A percentile compares a stretch with the other conserved stretches of the same genome.
phyloP scores from a whole-genome alignment of 768 basidiomycete species.

The Termitomyces sp. region DNA sequence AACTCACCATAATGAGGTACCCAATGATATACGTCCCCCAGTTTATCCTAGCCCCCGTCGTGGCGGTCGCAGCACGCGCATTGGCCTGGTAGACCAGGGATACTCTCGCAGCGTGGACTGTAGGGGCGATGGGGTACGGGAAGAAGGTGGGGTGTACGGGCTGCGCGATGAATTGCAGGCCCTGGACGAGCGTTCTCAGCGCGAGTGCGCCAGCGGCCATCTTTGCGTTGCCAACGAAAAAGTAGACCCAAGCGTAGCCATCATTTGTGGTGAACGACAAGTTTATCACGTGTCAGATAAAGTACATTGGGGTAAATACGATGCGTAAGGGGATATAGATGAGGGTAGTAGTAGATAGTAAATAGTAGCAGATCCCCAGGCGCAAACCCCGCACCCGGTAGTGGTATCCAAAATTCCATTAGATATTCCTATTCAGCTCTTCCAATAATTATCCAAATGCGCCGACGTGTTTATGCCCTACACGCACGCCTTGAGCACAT shows the following conservation, averaged over 20 bases:
- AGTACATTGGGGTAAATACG: neutral
- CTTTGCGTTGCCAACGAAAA: too few species aligned
- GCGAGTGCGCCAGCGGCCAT: neutral
- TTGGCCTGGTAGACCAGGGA: slow-evolving; percentile 42
- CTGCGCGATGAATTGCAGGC: slow-evolving; percentile 8
- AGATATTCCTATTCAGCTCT: slow-evolving; percentile 20
- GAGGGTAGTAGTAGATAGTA: too few species aligned
- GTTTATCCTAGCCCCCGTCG: slow-evolving; percentile 23
- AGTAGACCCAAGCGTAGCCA: too few species aligned
- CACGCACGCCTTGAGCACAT: too few species aligned
- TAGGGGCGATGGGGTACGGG: slow-evolving; percentile 36
- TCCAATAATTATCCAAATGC: slow-evolving; percentile 32
- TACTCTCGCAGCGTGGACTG: slow-evolving; percentile 40
- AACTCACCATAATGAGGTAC: slow-evolving; percentile 46
- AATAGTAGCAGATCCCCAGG: too few species aligned
- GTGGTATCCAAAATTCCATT: too few species aligned
- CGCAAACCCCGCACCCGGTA: too few species aligned
- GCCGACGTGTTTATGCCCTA: slow-evolving; percentile 36
- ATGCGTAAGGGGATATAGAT: too few species aligned
- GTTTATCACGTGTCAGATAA: too few species aligned
- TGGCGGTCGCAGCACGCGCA: slow-evolving; percentile 14
- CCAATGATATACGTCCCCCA: slow-evolving; percentile 44
- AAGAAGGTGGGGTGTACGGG: slow-evolving; percentile 36
- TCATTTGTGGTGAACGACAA: too few species aligned
- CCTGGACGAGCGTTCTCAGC: slow-evolving; percentile 2